These are phyloP conservation scores for Fomitopsis serialis DNA, from an alignment of 768 basidiomycete genomes.

Conservation along the genomic window DNA sequence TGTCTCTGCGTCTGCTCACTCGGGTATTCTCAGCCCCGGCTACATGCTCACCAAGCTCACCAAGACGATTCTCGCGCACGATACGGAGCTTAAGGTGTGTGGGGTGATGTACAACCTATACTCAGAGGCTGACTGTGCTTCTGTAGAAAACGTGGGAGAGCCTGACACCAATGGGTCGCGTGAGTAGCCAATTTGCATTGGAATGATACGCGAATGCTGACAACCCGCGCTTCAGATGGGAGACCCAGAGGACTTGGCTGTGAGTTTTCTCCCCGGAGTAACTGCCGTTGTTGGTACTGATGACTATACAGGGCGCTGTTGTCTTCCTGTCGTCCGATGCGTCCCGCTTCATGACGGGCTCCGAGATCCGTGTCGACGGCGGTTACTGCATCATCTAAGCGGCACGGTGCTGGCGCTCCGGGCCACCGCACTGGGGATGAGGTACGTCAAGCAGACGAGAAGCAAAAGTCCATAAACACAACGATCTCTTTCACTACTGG, in stretches of 20 bases:
- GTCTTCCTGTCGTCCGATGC: conserved; percentile 91
- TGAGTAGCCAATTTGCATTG: conserved; percentile 28
- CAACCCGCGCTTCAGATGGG: conserved; percentile 54
- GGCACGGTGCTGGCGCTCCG: neutral
- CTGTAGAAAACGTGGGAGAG: conserved; percentile 75
- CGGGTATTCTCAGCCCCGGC: conserved; percentile 56
- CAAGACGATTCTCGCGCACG: conserved; percentile 69
- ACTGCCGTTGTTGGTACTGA: neutral
- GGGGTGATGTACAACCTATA: neutral
- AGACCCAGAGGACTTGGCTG: conserved; percentile 87
- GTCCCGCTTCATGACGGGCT: conserved; percentile 84
- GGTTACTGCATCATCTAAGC: conserved; percentile 72
- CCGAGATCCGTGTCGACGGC: conserved; percentile 83
- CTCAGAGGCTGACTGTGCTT: neutral
- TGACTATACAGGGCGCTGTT: conserved; percentile 63
- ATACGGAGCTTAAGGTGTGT: conserved; percentile 69
- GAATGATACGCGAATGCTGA: neutral
- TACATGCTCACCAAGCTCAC: conserved; percentile 95
- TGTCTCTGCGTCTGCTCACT: conserved; percentile 1
- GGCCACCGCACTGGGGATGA: no score
- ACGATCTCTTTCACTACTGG: neutral
- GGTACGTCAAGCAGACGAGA: neutral
- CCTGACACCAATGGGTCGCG: conserved; percentile 82
- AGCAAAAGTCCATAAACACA: neutral
- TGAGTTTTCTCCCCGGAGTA: conserved; percentile 24